A percentile compares a stretch with the other conserved stretches of the same genome.
These are phyloP conservation scores for Vinca minor DNA, from an alignment of 257 asterid genomes.

Conservation along the genomic window DNA sequence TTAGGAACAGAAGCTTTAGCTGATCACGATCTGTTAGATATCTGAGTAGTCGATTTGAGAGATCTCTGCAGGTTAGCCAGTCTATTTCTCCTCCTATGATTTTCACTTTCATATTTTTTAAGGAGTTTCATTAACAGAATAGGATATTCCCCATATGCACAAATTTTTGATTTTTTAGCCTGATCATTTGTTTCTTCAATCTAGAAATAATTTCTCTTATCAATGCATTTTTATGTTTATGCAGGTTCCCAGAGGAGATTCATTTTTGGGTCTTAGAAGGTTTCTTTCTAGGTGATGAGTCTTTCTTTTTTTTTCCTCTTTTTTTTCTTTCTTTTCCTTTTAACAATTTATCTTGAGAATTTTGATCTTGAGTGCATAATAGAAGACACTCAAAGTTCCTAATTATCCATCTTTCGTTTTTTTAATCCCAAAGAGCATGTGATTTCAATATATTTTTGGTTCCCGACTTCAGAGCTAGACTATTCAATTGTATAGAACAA, in stretches of 20 bases:
- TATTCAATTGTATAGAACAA: constrained; percentile 15
- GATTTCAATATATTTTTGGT: constrained; percentile 1
- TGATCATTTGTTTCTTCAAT: background rate
- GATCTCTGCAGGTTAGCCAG: constrained; percentile 46
- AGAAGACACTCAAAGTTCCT: constrained; percentile 10
- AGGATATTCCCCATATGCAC: no score
- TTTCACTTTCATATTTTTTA: background rate
- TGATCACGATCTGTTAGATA: constrained; percentile 22
- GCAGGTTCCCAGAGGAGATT: constrained; percentile 19
- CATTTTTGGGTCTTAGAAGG: constrained; percentile 15
- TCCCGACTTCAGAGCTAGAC: constrained; percentile 1
- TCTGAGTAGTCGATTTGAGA: constrained; percentile 16
- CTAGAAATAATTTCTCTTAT: background rate
- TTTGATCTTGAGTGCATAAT: constrained; percentile 16
- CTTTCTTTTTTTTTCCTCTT: no score
- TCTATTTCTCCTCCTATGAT: background rate
- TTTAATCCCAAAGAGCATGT: constrained; percentile 2
- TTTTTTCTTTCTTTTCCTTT: no score
- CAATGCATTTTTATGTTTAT: background rate
- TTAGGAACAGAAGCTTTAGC: constrained; percentile 27
- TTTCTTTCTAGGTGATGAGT: constrained; percentile 12
- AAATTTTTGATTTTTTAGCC: no score
- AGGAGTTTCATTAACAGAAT: background rate
- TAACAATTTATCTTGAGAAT: constrained; percentile 7
- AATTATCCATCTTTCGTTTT: background rate